Evolutionary conservation across 139 green algal species (phyloP).

Genomic region (Tetradesmus lagerheimii): DNA sequence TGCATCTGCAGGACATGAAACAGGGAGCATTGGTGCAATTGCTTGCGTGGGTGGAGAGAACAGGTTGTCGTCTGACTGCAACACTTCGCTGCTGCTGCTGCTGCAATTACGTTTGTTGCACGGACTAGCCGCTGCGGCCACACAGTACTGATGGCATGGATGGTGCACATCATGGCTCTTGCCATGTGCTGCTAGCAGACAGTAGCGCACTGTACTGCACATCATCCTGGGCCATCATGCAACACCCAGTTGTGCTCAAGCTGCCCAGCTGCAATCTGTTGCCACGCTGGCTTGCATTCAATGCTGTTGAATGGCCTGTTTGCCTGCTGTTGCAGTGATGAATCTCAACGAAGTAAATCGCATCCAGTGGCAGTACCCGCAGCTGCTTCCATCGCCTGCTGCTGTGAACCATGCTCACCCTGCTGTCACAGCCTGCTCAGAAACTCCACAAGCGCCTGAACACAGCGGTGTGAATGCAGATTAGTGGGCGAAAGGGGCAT

Average conservation of each 20-base stretch:
- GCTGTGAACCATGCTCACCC: background rate
- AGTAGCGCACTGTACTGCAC: background rate
- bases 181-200: background rate
- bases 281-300: background rate
- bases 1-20: background rate
- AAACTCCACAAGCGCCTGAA: background rate
- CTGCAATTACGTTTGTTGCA: background rate
- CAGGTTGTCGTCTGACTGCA: background rate
- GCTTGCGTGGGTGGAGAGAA: background rate
- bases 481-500: background rate
- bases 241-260: background rate
- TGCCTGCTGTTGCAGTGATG: background rate
- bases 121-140: background rate
- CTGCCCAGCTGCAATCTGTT: background rate
- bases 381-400: background rate
- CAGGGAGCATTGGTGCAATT: background rate
- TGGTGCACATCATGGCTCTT: background rate
- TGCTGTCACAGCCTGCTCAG: conserved; percentile 16
- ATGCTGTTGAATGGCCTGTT: background rate
- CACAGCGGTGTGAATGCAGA: no score
- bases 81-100: background rate
- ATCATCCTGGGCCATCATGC: no score
- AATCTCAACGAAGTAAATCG: background rate
- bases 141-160: no score
- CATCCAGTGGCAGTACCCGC: background rate